Percentiles rank a stretch among this genome's conserved stretches.
phyloP scores from a whole-genome alignment of 768 basidiomycete genomes.

The Amanita rubescens region DNA sequence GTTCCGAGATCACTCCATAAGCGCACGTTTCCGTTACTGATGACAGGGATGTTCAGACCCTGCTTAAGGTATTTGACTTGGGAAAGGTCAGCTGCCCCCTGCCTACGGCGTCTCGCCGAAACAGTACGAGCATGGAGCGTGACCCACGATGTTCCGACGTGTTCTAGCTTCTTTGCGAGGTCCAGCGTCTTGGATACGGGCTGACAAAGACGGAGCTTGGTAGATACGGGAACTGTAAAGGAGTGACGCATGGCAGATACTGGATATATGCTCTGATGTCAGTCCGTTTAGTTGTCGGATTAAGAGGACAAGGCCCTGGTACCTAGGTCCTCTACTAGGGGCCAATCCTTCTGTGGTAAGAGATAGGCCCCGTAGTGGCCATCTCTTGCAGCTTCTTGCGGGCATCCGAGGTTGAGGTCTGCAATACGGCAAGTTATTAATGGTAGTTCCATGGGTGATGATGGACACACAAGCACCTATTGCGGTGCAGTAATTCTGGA shows the following conservation, averaged over 20 bases:
- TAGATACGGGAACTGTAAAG: conserved; percentile 55
- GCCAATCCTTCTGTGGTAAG: conserved; percentile 68
- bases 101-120: conserved; percentile 59
- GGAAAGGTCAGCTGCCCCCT: conserved; percentile 62
- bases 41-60: conserved; percentile 44
- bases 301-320: background rate
- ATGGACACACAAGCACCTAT: conserved; percentile 39
- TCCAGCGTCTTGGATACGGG: conserved; percentile 45
- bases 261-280: no score
- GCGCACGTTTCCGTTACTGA: conserved; percentile 78
- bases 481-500: conserved; percentile 57
- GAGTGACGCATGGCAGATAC: conserved; percentile 60
- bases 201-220: conserved; percentile 58
- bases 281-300: background rate
- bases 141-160: conserved; percentile 62
- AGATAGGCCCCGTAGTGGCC: conserved; percentile 72
- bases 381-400: conserved; percentile 59
- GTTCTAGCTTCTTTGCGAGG: conserved; percentile 50
- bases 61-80: conserved; percentile 52
- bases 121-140: conserved; percentile 71
- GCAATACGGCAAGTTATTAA: background rate
- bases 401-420: conserved; percentile 83
- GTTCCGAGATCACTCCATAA: conserved; percentile 44
- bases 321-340: conserved; percentile 59
- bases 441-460: background rate